These are phyloP conservation scores for Exserohilum turcica DNA, from an alignment of 2,329 filamentous ascomycete species.

Conservation along the genomic window DNA sequence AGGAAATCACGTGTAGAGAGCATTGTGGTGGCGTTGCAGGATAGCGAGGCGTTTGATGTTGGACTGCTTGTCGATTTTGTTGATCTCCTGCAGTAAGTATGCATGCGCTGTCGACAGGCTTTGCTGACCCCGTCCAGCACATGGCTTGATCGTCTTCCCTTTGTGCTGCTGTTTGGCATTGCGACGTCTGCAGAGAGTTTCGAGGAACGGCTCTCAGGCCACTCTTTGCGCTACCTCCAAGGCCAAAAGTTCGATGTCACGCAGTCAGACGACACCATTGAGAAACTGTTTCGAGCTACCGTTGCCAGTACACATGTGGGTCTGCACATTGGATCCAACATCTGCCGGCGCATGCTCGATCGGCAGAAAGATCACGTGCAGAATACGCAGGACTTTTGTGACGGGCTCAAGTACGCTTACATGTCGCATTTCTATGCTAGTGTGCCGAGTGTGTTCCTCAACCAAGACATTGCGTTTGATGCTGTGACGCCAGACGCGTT, in stretches of 20 bases:
- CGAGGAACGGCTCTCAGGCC: conserved; percentile 72
- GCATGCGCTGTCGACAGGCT: neutral
- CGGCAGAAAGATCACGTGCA: conserved; percentile 78
- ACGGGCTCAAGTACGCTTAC: conserved; percentile 76
- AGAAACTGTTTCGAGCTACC: conserved; percentile 70
- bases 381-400: conserved; percentile 73
- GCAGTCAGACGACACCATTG: conserved; percentile 71
- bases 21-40: conserved; percentile 75
- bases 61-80: conserved; percentile 73
- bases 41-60: conserved; percentile 81
- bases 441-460: conserved; percentile 68
- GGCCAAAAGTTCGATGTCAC: conserved; percentile 79
- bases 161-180: conserved; percentile 77
- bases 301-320: conserved; percentile 63
- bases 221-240: conserved; percentile 68
- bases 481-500: conserved; percentile 65
- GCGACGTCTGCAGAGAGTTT: conserved; percentile 82
- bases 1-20: conserved; percentile 60
- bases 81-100: conserved; percentile 66
- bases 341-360: conserved; percentile 69
- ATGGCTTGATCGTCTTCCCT: conserved; percentile 77
- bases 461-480: conserved; percentile 39
- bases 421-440: conserved; percentile 89
- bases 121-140: conserved; percentile 50
- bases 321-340: conserved; percentile 66